Base-by-base conservation (phyloP, 139 green algal species). In the Eudorina sp. region DNA sequence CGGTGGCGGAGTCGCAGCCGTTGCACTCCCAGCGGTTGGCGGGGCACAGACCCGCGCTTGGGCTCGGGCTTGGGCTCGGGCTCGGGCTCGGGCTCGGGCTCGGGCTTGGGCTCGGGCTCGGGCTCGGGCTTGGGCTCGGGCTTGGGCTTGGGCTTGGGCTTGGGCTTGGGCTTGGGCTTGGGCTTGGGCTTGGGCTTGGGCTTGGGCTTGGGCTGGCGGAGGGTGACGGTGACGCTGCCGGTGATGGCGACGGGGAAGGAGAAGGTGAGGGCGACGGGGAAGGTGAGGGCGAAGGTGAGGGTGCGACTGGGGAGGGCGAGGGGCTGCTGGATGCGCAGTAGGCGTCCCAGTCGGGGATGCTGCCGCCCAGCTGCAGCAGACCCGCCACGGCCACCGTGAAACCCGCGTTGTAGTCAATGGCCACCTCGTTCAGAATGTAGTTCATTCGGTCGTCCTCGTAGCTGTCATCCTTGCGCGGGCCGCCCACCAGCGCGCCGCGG, bases 401-500 rank as follows among this genome's bases (percentile, higher is more conserved):
- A 11, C 69, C 89, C 53, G 73, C 88, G 75, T 94, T 94, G 60
- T 88, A 92, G 27, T 94, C 91, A 29, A 92, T 58, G 41, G 80
- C 66, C 38, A 94, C 91, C 46, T 89, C 69, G 34, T 88, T 91
- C 36, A 86, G 29, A 18, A 84, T 55, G 66, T 88, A 86, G 48
- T 90, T 45, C 40, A 45, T 41, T 7, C 86, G 53, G 58, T 70
- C 60, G n/a, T 90, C 89, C 14, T 60, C 51, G 23, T 84, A 90
- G 19, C 27, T n/a, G 87, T 89, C 89, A 75, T 89, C 53, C 18
- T 88, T 85, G 51, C 92, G 85, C 55, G 91, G 90, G 11, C 92
- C 94, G 60, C 94, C 92, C 29, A 97, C 88, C 72, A 97, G 89
- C 3, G 75, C 75, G 48, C 75, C 75, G 18, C 75, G 75, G 53